Base-by-base conservation (phyloP, 352 stramenopile genomes). In the Phytophthora tubulina region DNA sequence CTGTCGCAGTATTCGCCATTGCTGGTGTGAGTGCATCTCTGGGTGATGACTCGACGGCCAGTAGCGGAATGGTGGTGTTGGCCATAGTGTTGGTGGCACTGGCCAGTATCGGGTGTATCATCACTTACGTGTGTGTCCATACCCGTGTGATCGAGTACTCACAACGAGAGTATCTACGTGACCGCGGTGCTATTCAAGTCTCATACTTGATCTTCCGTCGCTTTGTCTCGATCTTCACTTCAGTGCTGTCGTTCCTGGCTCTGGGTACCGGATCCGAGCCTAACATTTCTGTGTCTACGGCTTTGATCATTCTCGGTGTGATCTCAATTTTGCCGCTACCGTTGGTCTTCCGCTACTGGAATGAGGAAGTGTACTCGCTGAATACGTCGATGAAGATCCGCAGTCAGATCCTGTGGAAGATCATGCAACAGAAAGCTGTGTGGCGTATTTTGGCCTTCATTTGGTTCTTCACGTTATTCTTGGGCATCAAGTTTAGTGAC, bases 361-460 rank as follows among this genome's bases (percentile, higher is more conserved):
- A 86, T 35, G 84, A 92, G n/a, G 77, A 92, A 32, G 63, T 80
- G 46, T 89, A 90, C 68, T 88, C 76, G 64, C 73, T 90, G 49
- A 77, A 85, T 42, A 89, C 72, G 56, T 84, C 76, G 51, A 79
- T 90, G 71, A 85, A 83, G 69, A 82, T 87, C 35, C 84, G 82
- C 41, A 83, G 73, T 15, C 78, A 87, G 56, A 89, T 87, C 57
- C 73, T 89, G 55, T 91, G 81, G 85, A 92, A 91, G 72, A 89
- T 90, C 74, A 89, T 90, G 75, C 79, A 90, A 72, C 85, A 92
- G 67, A 90, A 91, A 62, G 85, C 81, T 7, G 82, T 92, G 75
- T 91, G 85, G 82, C 79, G 78, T 30, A 85, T 90, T 58, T 66
- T 92, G 13, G 79, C 78, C 42, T 92, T 92, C 66, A 86, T 88